Percentiles rank a stretch among this genome's conserved stretches.
Conservation (phyloP, 2,329 filamentous ascomycete genomes). For the Exophiala oligosperma region DNA sequence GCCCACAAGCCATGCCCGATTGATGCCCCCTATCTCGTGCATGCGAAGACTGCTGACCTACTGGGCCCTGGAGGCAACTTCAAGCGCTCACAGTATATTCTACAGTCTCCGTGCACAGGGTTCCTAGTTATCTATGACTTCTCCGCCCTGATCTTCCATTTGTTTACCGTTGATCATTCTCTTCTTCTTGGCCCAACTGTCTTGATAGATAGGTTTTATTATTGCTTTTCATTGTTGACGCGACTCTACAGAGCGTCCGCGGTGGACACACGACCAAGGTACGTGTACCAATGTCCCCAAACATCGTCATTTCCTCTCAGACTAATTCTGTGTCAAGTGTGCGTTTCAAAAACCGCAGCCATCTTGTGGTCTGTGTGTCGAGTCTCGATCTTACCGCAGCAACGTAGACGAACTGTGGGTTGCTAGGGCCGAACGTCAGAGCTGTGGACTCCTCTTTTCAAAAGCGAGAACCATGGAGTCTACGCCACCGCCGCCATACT, state of each 20-base stretch:
- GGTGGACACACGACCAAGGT: slow-evolving; percentile 14
- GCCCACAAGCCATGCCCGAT: neutral
- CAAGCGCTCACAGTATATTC: neutral
- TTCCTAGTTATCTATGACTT: slow-evolving; percentile 9
- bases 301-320: slow-evolving; percentile 14
- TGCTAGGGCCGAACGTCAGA: slow-evolving; percentile 3
- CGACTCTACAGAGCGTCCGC: slow-evolving; percentile 13
- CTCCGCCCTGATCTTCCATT: slow-evolving; percentile 12
- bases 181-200: slow-evolving; percentile 4
- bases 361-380: slow-evolving; percentile 8
- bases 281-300: slow-evolving; percentile 5
- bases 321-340: slow-evolving; percentile 24
- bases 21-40: slow-evolving; percentile 16
- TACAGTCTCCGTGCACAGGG: neutral
- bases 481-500: slow-evolving; percentile 18
- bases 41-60: neutral
- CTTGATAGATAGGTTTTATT: neutral
- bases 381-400: slow-evolving; percentile 14
- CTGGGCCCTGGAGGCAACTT: neutral
- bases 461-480: slow-evolving; percentile 18
- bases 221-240: slow-evolving; percentile 4
- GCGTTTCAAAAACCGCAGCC: slow-evolving; percentile 15
- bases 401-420: slow-evolving; percentile 13
- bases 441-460: slow-evolving; percentile 9
- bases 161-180: slow-evolving; percentile 16